These are phyloP conservation scores for Penicillium odoratum DNA, from an alignment of 495 filamentous ascomycete genomes.

Conservation along the genomic window DNA sequence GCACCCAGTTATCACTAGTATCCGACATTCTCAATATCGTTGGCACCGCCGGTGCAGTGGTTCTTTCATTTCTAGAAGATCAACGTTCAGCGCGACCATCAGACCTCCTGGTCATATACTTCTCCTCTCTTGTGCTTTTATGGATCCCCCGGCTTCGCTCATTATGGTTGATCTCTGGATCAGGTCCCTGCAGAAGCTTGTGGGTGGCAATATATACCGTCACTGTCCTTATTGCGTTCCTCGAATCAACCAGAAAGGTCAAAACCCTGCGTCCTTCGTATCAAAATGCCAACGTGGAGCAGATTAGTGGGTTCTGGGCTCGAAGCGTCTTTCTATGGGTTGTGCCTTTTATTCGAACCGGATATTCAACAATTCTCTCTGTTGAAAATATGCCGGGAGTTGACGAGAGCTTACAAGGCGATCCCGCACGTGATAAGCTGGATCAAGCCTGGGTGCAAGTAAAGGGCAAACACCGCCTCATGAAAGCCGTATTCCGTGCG, in stretches of 20 bases:
- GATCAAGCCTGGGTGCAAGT: not conserved
- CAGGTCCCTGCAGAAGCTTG: not conserved
- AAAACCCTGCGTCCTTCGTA: not conserved
- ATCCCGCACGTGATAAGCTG: not conserved
- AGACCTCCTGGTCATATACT: not conserved
- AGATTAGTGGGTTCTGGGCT: not conserved
- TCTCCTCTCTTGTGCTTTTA: not conserved
- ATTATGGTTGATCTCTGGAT: not conserved
- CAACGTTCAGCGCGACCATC: not conserved
- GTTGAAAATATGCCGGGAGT: not conserved
- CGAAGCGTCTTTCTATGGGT: slow-evolving; percentile 1
- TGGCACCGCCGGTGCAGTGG: not conserved
- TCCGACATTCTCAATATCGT: not conserved
- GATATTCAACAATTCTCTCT: not conserved
- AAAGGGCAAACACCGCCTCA: not conserved
- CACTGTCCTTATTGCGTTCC: not conserved
- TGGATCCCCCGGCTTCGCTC: slow-evolving; percentile 1
- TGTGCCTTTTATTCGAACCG: not conserved
- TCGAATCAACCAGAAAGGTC: not conserved
- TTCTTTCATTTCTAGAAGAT: slow-evolving; percentile 1
- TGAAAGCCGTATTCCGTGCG: not conserved
- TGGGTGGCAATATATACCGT: not conserved
- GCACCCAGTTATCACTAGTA: not conserved
- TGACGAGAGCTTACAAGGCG: not conserved
- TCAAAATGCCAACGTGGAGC: not conserved